Evolutionary conservation across 2,329 filamentous ascomycete species (phyloP), one percentile per base, ranked within the genome.

Genomic region (Colletotrichum sp.): DNA sequence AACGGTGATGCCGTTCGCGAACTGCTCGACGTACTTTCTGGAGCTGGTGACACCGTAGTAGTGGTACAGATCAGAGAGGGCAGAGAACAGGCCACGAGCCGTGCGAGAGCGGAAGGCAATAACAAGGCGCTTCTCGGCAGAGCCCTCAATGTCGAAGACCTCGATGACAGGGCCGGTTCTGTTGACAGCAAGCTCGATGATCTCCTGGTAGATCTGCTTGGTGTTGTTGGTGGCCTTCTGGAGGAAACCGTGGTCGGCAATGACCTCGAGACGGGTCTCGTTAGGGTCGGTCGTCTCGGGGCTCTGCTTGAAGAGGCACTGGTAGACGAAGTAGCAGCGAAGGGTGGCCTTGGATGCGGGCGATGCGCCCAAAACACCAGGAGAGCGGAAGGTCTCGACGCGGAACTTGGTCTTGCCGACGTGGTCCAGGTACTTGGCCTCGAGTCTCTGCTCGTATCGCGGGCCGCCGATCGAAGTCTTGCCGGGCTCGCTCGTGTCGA

Each of bases 321-420:
- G 95, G 89, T 99, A 99, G 80, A 99, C 96, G 83, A 99, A 99
- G 88, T 99, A 99, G 89, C 97, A 99, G 77, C 97, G 94, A 72
- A 99, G 89, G 71, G 96, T 95, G 74, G 96, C 93, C 82, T 96
- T 94, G 72, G 94, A 93, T 76, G 92, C 90, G 60, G 92, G 87
- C 60, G 87, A 86, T 75, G 89, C 90, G 10, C 95, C 95, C 57
- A 99, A 89, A 36, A 93, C 92, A 77, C 94, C 96, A 5, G 94
- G 93, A 4, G 97, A 98, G 77, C 97, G 93, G 92, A 99, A 99
- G 26, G 96, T 98, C 90, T 99, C 97, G 39, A 99, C 95, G 68
- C 97, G 95, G 88, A 98, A 99, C 83, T 94, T 93, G 81, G 89
- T 90, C 30, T 91, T 90, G 80, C 90, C 93, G 48, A 93, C 93